Base-by-base conservation (phyloP, 345 rosid species). In the Citrus unshiu region DNA sequence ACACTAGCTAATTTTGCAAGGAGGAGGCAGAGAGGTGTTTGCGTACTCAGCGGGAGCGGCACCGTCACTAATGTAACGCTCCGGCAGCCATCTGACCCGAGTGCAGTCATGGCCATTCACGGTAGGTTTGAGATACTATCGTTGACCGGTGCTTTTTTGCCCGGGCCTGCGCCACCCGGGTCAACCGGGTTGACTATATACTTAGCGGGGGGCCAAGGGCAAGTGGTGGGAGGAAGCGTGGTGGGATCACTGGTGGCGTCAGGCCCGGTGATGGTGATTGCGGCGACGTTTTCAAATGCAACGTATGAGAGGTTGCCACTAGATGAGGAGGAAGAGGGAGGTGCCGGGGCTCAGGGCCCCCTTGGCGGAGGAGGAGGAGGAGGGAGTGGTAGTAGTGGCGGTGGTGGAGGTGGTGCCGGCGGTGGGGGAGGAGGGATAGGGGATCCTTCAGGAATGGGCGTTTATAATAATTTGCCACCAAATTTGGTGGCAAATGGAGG, bases 401-500 rank as follows among this genome's bases (percentile, higher is more conserved):
- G 83, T 43, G 75, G 88, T 5, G 57, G 57, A 3, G 19, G 88
- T 5, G 58, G n/a, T 4, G 56, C 19, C 58, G 7, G 6, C 58
- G 58, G 58, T 54, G 58, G 58, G 21, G 58, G 58, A 54, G 58
- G 58, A 18, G 58, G 58, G 1, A 18, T 54, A 54, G 58, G 58
- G 58, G 58, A 54, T 54, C 58, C 58, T 54, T 18, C 58, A 54
- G 58, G 58, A 54, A 54, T 54, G 58, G 21, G 21, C 1, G 58
- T 54, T 54, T 54, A 54, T 54, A 54, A 54, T 54, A 54, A 18
- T 19, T 54, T 54, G 58, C 91, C 87, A 6, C 89, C 96, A 71
- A 94, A 88, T 84, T 87, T 91, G 82, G 85, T 88, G 70, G 83
- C 92, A n/a, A 93, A 89, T 68, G 93, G 91, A 68, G 91, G 87